Percentiles rank a stretch among this genome's conserved stretches.
These are phyloP conservation scores for Aspergillus cejpii DNA, from an alignment of 2,329 filamentous ascomycete species.

Conservation along the genomic window DNA sequence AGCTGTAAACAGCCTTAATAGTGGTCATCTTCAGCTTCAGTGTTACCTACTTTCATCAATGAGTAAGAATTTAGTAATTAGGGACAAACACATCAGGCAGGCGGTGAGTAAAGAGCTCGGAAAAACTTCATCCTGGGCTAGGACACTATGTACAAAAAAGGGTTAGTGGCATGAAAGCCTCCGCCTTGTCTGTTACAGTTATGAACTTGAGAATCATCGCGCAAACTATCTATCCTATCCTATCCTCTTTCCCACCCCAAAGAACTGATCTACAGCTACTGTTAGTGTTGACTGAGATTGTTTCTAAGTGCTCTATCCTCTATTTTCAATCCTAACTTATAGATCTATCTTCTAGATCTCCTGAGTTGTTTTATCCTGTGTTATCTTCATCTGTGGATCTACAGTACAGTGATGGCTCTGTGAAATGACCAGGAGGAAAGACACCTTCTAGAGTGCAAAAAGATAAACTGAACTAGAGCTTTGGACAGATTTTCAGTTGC, in stretches of 20 bases:
- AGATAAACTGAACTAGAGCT: conserved; percentile 14
- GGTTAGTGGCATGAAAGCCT: conserved; percentile 29
- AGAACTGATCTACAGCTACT: conserved; percentile 7
- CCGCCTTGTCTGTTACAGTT: conserved; percentile 31
- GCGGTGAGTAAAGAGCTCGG: conserved; percentile 14
- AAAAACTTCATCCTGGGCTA: conserved; percentile 22
- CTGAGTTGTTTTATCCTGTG: conserved; percentile 1
- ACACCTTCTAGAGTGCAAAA: conserved; percentile 22
- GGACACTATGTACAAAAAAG: conserved; percentile 15
- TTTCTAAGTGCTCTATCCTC: not conserved
- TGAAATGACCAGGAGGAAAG: conserved; percentile 22
- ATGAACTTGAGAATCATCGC: no score
- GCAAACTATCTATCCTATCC: conserved; percentile 28
- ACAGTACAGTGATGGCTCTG: conserved; percentile 25
- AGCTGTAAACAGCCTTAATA: no score
- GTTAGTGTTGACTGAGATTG: conserved; percentile 12
- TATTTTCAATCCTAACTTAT: not conserved
- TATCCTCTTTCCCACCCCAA: not conserved
- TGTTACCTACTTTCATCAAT: no score
- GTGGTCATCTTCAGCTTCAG: no score
- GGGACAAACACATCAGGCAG: not conserved
- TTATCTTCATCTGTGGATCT: conserved; percentile 3
- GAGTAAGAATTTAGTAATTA: no score
- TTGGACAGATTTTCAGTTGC: conserved; percentile 5
- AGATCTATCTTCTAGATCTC: conserved; percentile 1